Conservation (phyloP, 192 early-diverging fungal species). For the Mortierella antarctica region DNA sequence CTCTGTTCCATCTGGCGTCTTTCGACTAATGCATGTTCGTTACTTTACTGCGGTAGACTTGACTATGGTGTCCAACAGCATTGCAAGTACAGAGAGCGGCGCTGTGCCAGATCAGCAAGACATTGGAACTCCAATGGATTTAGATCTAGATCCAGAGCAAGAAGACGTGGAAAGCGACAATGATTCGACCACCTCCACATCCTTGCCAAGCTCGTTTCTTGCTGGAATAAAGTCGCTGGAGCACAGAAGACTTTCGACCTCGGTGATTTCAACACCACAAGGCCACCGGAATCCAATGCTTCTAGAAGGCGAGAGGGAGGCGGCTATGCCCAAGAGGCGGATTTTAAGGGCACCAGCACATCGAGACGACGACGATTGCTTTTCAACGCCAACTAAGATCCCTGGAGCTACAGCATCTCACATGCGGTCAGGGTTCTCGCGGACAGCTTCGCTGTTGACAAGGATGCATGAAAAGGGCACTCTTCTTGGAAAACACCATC, state of each 20-base stretch:
- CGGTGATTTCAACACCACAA: conserved; percentile 13
- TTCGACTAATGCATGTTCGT: no score
- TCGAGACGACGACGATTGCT: conserved; percentile 3
- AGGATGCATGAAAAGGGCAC: conserved; percentile 30
- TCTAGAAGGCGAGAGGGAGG: conserved; percentile 7
- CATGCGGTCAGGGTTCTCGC: not conserved
- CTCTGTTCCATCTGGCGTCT: no score
- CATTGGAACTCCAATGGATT: conserved; percentile 14
- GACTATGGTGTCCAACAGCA: not conserved
- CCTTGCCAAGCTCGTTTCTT: conserved; percentile 33
- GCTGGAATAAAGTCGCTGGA: conserved; percentile 3
- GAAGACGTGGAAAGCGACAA: conserved; percentile 6
- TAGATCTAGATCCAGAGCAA: conserved; percentile 5
- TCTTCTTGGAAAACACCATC: conserved; percentile 46
- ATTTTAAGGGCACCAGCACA: conserved; percentile 5
- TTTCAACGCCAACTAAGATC: conserved; percentile 32
- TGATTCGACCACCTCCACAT: conserved; percentile 32
- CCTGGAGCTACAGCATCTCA: conserved; percentile 1
- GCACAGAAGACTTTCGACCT: conserved; percentile 19
- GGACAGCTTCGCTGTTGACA: conserved; percentile 22
- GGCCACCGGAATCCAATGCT: conserved; percentile 3
- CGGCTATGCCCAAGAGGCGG: conserved; percentile 19
- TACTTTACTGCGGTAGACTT: not conserved
- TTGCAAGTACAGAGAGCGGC: not conserved
- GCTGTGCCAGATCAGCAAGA: not conserved